Evolutionary conservation across 352 stramenopile species (phyloP), one percentile per base, ranked within the genome.

Genomic region (Globisporangium mamillatum): DNA sequence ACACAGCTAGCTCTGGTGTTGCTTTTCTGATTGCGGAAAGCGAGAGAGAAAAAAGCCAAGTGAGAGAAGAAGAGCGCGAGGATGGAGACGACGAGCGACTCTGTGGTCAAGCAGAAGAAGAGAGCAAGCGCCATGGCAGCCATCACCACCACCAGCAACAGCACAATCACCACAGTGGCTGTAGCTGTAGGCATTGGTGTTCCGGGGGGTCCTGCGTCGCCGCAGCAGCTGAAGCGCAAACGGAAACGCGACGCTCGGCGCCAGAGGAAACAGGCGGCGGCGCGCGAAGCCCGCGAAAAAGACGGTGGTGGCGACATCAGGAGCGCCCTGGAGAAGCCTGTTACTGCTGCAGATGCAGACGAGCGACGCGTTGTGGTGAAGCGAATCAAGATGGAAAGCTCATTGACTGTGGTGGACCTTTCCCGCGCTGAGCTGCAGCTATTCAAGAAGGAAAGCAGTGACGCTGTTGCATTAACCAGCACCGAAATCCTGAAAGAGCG

Each of bases 141-240:
- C 4, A 46, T 46, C 10, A 48, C 41, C 41, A 48, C 3, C 41
- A n/a, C 14, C 41, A 48, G 14, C 41, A n/a, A 5, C 38, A 46
- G 12, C 38, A 14, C 10, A 32, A 32, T 14, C 4, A 7, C 38
- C 12, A 20, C 38, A 48, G 38, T 5, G 4, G 41, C 41, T n/a
- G 41, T 50, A 50, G 16, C 41, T 50, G 41, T n/a, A n/a, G 41
- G 4, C 5, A 16, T 2, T 22, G 41, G 41, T 14, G 41, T 32
- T 32, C 29, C 16, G 5, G 41, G n/a, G 16, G 16, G 41, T 18
- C 16, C 7, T 2, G 41, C 41, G 1, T 50, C 41, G 41, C 41
- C 41, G 16, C 41, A 6, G 4, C 41, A 50, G 18, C 41, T 55
- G 48, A 61, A 61, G 55, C 55, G 55, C 29, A 61, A 61, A 32